Evolutionary conservation across 805 yeast species (phyloP).

Genomic region (Yarrowia sp.): DNA sequence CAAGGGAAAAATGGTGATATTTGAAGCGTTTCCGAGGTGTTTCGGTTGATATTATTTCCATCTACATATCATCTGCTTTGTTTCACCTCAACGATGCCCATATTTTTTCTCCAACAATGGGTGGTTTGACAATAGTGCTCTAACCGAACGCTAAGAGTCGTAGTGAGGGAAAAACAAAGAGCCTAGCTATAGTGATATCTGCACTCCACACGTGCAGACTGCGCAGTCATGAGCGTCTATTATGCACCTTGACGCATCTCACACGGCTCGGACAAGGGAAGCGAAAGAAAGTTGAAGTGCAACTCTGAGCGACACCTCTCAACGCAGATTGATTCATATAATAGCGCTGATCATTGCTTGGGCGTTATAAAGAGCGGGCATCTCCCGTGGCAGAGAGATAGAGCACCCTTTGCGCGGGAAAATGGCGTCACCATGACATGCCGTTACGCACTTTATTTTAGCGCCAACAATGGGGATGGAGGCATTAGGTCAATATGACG

Average conservation of each 20-base stretch:
- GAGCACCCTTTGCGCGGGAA: too few relatives aligned
- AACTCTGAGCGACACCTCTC: neutral
- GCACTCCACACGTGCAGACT: constrained; percentile 22
- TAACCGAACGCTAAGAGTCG: neutral
- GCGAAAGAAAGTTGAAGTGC: constrained; percentile 2
- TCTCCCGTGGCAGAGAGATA: too few relatives aligned
- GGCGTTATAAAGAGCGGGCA: neutral
- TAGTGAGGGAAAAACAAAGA: constrained; percentile 26
- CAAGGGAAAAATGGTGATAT: neutral
- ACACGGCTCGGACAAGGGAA: neutral
- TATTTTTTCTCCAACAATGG: neutral
- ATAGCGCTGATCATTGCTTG: neutral
- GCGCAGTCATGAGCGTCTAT: neutral
- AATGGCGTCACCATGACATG: too few relatives aligned
- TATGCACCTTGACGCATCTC: neutral
- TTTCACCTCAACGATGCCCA: neutral
- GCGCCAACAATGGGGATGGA: neutral
- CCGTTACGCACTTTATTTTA: neutral
- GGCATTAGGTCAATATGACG: constrained; percentile 1
- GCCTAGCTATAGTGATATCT: constrained; percentile 3
- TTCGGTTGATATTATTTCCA: too few relatives aligned
- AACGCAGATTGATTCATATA: neutral
- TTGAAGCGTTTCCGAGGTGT: too few relatives aligned
- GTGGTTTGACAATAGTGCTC: neutral
- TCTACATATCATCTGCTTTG: too few relatives aligned